Conservation (phyloP, 805 yeast species). For the Candida methanosorbosa region DNA sequence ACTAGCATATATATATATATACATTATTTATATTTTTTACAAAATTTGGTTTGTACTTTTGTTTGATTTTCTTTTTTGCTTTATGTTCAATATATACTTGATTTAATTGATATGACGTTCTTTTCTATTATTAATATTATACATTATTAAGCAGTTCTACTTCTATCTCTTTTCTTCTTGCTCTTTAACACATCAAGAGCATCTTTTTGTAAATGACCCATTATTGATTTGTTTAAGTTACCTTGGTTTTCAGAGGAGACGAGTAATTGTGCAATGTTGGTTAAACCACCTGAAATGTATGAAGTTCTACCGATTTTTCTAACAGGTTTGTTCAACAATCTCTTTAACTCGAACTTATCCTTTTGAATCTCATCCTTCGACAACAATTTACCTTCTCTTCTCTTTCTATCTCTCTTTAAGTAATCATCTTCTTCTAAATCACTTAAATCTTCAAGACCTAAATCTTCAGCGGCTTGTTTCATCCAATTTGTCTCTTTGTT, state of each 20-base stretch:
- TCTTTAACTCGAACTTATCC: slow-evolving; percentile 43
- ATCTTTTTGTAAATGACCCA: slow-evolving; percentile 60
- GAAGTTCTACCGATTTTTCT: slow-evolving; percentile 59
- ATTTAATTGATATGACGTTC: too few relatives aligned
- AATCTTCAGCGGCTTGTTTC: slow-evolving; percentile 84
- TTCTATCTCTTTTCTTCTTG: slow-evolving; percentile 6
- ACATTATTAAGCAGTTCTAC: slow-evolving; percentile 1
- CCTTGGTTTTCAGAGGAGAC: slow-evolving; percentile 38
- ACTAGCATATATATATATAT: too few relatives aligned
- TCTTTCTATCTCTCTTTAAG: slow-evolving; percentile 52
- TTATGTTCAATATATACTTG: background rate
- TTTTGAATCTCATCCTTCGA: slow-evolving; percentile 38
- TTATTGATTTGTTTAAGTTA: slow-evolving; percentile 53
- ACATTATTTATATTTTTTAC: background rate
- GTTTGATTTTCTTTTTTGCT: background rate
- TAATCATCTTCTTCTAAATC: slow-evolving; percentile 68
- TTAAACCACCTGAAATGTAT: slow-evolving; percentile 72
- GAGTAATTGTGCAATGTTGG: slow-evolving; percentile 70
- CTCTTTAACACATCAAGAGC: slow-evolving; percentile 56
- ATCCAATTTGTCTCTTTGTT: slow-evolving; percentile 75
- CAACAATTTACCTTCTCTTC: slow-evolving; percentile 43
- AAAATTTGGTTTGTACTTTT: slow-evolving; percentile 1
- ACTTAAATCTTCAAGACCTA: slow-evolving; percentile 67
- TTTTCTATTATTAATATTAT: background rate
- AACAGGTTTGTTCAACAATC: slow-evolving; percentile 42